Evolutionary conservation across 768 basidiomycete genomes (phyloP), one percentile per base, ranked within the genome.

Genomic region (Psilocybe cubensis): DNA sequence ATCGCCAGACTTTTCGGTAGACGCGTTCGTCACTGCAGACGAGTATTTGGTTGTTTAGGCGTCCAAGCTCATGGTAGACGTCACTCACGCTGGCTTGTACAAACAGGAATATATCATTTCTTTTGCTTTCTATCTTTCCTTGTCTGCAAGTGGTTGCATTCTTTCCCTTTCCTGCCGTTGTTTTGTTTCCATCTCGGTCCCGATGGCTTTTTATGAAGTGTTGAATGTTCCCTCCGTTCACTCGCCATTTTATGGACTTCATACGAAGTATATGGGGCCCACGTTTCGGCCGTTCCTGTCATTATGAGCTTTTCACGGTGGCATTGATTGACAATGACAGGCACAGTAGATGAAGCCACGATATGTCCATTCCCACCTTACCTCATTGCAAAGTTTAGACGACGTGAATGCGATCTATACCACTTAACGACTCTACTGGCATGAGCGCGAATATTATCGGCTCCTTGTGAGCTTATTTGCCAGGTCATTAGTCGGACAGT

Each of bases 1-100:
- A 1, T 70, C 70, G 5, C 68, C 73, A 0, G 69, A 69, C 3
- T 85, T 75, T 60, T 86, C 84, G n/a, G 77, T 81, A 23, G 86
- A 88, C 67, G 71, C 79, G 1, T 63, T 83, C n/a, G 74, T 85
- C 20, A 76, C 67, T 10, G 69, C 78, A 4, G 87, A 87, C 31
- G 79, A 83, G 64, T 88, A 87, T 65, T 67, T 79, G 47, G 84
- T 88, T 52, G 76, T 86, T 47, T 83, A 72, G 46, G 35, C 35
- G 9, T 33, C 31, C 14, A 33, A 8, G 31, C 3, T 11, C 35
- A 6, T 38, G n/a, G n/a, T 31, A 24, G 14, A 45, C 21, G n/a
- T n/a, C n/a, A n/a, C n/a, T n/a, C n/a, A n/a, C n/a, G n/a, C 2
- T 17, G 35, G 1, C 14, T 38, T 38, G 35, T 38, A 38, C n/a